Evolutionary conservation across 768 basidiomycete genomes (phyloP), one percentile per base, ranked within the genome.

Genomic region (Mycena vitilis): DNA sequence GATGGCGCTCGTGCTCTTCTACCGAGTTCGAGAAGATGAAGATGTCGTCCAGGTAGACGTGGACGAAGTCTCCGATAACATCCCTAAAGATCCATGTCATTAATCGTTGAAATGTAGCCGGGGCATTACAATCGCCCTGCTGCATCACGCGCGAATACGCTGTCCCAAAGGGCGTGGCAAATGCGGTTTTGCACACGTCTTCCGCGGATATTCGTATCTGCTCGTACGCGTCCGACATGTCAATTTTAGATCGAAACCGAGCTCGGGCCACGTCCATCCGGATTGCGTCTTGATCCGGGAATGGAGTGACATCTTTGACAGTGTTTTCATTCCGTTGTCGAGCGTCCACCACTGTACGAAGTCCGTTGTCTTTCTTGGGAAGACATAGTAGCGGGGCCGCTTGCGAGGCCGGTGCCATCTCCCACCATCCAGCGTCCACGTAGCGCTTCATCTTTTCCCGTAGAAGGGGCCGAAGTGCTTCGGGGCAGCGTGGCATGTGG

Each of bases 1-100:
- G 68, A 67, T 83, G 77, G 13, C 69, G 12, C 40, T 79, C 73
- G 56, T 86, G 84, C 0, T 84, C 83, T 25, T 81, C 78, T 1
- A 83, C 69, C 0, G 78, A 72, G 16, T 81, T 65, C 0, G 79
- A 81, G 66, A 70, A 85, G 0, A 85, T 74, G 51, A 85, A 81
- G 1, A 86, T 78, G 67, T 86, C 81, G 62, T 86, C 83, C 0
- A 86, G 69, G 63, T 85, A 86, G 2, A 82, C 77, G 47, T 86
- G 80, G 10, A 86, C 38, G 60, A 81, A 84, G 10, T 47, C 37
- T 0, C 83, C 81, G 2, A 86, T 80, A 11, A 73, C 49, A 2
- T 82, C 77, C 0, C 76, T 66, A 52, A 87, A 84, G 23, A 86
- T 77, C 4, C 65, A 40, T 0, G 76, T 84, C 80, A 86, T 85